These are phyloP conservation scores for Raffaelea albimanens DNA, from an alignment of 2,329 filamentous ascomycete genomes.

Conservation along the genomic window DNA sequence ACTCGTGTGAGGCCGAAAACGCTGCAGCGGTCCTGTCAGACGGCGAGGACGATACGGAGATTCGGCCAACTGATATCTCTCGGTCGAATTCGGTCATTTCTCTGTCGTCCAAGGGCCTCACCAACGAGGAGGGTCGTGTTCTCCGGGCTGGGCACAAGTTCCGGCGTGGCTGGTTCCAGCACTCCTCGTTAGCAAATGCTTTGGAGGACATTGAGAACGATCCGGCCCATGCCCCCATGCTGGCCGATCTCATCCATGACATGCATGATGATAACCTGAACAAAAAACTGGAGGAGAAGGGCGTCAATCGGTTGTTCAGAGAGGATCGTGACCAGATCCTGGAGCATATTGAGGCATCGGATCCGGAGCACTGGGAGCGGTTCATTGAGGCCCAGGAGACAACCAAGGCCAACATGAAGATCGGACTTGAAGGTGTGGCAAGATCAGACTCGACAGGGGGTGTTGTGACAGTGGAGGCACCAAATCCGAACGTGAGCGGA, in stretches of 20 bases:
- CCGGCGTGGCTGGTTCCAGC: slow-evolving; percentile 42
- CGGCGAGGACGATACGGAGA: slow-evolving; percentile 39
- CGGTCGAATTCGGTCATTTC: slow-evolving; percentile 44
- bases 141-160: slow-evolving; percentile 48
- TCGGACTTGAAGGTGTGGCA: slow-evolving; percentile 4
- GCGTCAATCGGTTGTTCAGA: slow-evolving; percentile 52
- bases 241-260: slow-evolving; percentile 55
- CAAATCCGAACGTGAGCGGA: slow-evolving; percentile 10
- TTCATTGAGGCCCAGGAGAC: slow-evolving; percentile 55
- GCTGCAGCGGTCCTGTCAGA: slow-evolving; percentile 33
- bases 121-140: slow-evolving; percentile 47
- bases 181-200: slow-evolving; percentile 38
- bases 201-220: slow-evolving; percentile 41
- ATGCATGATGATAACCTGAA: slow-evolving; percentile 50
- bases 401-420: slow-evolving; percentile 42
- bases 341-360: slow-evolving; percentile 43
- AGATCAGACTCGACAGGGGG: no score
- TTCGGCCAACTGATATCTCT: slow-evolving; percentile 30
- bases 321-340: slow-evolving; percentile 44
- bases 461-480: no score
- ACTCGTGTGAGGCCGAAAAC: slow-evolving; percentile 4
- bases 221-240: slow-evolving; percentile 38
- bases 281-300: slow-evolving; percentile 44
- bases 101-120: slow-evolving; percentile 39
- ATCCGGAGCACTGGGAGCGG: slow-evolving; percentile 55